These are phyloP conservation scores for Cudoniella acicularis DNA, from an alignment of 495 filamentous ascomycete species.

Conservation along the genomic window DNA sequence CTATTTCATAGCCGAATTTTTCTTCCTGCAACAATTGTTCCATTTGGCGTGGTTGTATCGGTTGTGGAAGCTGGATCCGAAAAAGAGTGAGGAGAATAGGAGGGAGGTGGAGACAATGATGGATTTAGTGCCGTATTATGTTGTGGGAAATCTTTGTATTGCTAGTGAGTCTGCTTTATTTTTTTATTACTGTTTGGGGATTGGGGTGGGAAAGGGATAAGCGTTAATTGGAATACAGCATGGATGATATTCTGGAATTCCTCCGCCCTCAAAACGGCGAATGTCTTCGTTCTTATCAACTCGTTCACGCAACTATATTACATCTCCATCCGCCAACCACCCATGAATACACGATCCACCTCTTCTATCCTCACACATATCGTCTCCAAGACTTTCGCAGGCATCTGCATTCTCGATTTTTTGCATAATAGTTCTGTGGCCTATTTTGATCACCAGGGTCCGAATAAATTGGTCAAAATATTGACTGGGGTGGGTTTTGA, in stretches of 20 bases:
- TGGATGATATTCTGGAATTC: slow-evolving; percentile 57
- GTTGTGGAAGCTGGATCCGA: slow-evolving; percentile 39
- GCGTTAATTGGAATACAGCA: slow-evolving; percentile 20
- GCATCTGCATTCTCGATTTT: slow-evolving; percentile 50
- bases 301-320: slow-evolving; percentile 47
- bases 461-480: slow-evolving; percentile 39
- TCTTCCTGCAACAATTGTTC: slow-evolving; percentile 52
- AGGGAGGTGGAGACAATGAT: slow-evolving; percentile 29
- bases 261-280: slow-evolving; percentile 37
- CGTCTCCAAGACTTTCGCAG: slow-evolving; percentile 49
- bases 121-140: slow-evolving; percentile 43
- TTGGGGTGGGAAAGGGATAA: not conserved
- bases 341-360: slow-evolving; percentile 41
- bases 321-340: slow-evolving; percentile 35
- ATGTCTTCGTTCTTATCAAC: slow-evolving; percentile 48
- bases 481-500: slow-evolving; percentile 44
- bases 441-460: slow-evolving; percentile 39
- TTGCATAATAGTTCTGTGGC: slow-evolving; percentile 48
- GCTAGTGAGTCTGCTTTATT: slow-evolving; percentile 31
- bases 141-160: slow-evolving; percentile 48
- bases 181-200: slow-evolving; percentile 1
- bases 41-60: slow-evolving; percentile 48
- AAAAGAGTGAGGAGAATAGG: slow-evolving; percentile 25
- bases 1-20: slow-evolving; percentile 51
- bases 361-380: slow-evolving; percentile 45